Evolutionary conservation across 2,329 filamentous ascomycete genomes (phyloP).

Genomic region (Gaeumannomyces tritici): DNA sequence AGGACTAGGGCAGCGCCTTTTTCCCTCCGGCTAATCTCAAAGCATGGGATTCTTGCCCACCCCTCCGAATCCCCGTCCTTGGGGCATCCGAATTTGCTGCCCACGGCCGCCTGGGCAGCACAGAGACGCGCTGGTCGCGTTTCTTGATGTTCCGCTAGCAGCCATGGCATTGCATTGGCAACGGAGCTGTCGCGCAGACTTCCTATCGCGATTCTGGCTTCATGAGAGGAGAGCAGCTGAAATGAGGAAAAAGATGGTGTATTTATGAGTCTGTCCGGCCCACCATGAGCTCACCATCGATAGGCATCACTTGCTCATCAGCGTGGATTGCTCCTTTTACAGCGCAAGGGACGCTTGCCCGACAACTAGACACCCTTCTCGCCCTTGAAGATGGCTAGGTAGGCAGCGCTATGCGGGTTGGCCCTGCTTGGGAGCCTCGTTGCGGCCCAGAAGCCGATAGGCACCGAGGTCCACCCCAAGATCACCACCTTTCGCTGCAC

Average conservation of each 20-base stretch:
- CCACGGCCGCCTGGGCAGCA: background rate
- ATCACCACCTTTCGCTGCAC: constrained; percentile 42
- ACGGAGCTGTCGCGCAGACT: background rate
- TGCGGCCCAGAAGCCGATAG: constrained; percentile 7
- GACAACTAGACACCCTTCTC: background rate
- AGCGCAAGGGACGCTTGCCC: background rate
- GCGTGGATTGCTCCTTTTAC: background rate
- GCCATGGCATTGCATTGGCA: background rate
- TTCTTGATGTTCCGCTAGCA: background rate
- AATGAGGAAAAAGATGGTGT: background rate
- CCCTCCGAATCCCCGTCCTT: background rate
- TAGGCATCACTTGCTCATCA: background rate
- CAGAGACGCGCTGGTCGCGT: background rate
- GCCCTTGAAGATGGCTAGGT: background rate
- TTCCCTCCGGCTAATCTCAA: background rate
- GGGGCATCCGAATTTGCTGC: background rate
- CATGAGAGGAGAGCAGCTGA: too few relatives aligned
- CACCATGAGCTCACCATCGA: background rate
- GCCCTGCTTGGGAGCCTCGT: constrained; percentile 2
- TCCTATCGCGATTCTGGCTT: background rate
- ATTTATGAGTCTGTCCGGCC: background rate
- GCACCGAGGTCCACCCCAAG: constrained; percentile 33
- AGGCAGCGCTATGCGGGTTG: background rate
- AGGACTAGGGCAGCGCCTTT: too few relatives aligned
- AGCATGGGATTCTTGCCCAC: background rate